These are phyloP conservation scores for Aspergillus fumigatus DNA, from an alignment of 2,329 filamentous ascomycete genomes.

Conservation along the genomic window DNA sequence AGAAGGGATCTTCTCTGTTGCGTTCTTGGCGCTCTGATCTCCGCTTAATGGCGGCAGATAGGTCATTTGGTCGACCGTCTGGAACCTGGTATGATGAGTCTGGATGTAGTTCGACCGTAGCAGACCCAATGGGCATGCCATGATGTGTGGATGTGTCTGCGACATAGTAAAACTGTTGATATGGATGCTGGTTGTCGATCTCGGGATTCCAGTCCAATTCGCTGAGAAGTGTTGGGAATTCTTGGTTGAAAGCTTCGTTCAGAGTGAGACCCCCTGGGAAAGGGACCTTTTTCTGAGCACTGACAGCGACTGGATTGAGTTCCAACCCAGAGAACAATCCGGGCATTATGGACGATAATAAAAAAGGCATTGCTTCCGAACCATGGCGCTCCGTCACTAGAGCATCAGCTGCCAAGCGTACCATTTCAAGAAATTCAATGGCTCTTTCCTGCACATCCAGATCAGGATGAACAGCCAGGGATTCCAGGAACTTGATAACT, in stretches of 20 bases:
- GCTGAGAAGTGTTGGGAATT: constrained; percentile 62
- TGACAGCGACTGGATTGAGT: constrained; percentile 80
- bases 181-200: constrained; percentile 42
- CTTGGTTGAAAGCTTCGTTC: constrained; percentile 74
- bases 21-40: constrained; percentile 74
- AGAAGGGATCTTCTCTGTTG: constrained; percentile 92
- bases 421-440: constrained; percentile 85
- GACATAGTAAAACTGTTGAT: constrained; percentile 38
- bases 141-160: constrained; percentile 20
- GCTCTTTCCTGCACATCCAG: constrained; percentile 93
- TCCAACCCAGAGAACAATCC: constrained; percentile 81
- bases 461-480: constrained; percentile 72
- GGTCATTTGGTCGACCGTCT: constrained; percentile 54
- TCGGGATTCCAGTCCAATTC: constrained; percentile 48
- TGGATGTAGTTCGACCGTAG: constrained; percentile 17
- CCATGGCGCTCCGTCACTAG: constrained; percentile 28
- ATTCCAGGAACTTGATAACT: constrained; percentile 76
- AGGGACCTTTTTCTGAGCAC: constrained; percentile 82
- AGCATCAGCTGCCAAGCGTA: constrained; percentile 82
- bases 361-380: constrained; percentile 63
- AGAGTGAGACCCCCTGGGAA: constrained; percentile 71
- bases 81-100: constrained; percentile 34
- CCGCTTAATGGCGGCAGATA: constrained; percentile 68
- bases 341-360: constrained; percentile 87
- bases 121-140: constrained; percentile 18